phyloP scores from a whole-genome alignment of 2,329 filamentous ascomycete species.

The Tolypocladium paradoxum region DNA sequence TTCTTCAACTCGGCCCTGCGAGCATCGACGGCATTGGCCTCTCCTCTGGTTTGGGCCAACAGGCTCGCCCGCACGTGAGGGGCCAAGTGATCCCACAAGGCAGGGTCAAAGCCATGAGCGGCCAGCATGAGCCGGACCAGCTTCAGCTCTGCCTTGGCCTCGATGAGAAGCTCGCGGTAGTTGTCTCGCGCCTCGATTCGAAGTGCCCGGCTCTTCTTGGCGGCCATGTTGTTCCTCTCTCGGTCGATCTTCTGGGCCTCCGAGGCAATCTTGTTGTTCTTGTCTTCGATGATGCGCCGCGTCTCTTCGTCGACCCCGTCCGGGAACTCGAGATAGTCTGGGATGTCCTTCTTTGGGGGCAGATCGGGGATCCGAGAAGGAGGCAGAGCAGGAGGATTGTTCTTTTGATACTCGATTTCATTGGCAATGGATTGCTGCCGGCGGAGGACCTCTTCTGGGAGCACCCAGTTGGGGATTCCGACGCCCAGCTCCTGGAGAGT shows the following conservation, averaged over 20 bases:
- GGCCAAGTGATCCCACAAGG: constrained; percentile 12
- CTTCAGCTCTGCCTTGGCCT: constrained; percentile 12
- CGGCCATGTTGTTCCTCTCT: constrained; percentile 25
- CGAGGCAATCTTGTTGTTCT: constrained; percentile 16
- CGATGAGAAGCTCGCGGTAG: constrained; percentile 11
- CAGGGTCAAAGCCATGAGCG: constrained; percentile 10
- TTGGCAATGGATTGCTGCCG: constrained; percentile 9
- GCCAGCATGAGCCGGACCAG: constrained; percentile 18
- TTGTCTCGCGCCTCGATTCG: constrained; percentile 16
- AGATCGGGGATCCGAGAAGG: constrained; percentile 13
- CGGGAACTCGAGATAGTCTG: constrained; percentile 9
- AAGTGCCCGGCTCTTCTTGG: constrained; percentile 22
- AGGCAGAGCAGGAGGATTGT: constrained; percentile 17
- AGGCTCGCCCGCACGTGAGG: constrained; percentile 10
- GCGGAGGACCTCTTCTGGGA: constrained; percentile 7
- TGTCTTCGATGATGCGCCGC: constrained; percentile 5
- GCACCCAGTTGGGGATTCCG: constrained; percentile 8
- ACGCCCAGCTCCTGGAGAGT: constrained; percentile 11
- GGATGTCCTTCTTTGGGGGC: constrained; percentile 13
- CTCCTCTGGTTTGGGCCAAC: constrained; percentile 6
- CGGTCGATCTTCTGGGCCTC: constrained; percentile 15
- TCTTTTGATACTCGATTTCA: constrained; percentile 12
- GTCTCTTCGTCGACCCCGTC: constrained; percentile 5
- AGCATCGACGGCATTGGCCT: constrained; percentile 8
- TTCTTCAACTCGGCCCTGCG: constrained; percentile 8